Evolutionary conservation across 2,329 filamentous ascomycete genomes (phyloP), one percentile per base, ranked within the genome.

Genomic region (Clarireedia homoeocarpa): DNA sequence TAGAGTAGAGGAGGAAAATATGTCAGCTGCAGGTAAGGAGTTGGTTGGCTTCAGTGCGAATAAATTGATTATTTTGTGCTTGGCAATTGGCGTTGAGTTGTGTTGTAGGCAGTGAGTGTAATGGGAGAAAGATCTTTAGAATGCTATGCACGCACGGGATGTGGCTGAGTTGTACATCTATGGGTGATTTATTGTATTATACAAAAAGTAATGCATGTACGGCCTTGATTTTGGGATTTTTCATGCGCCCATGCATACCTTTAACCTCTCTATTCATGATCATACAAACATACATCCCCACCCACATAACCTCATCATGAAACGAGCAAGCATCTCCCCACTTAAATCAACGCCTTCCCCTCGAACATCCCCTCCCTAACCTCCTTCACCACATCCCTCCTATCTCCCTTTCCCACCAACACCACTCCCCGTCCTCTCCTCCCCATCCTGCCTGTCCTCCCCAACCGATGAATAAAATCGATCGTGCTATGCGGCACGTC

Each of bases 401-500:
- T 78, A 70, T 97, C 94, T 60, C 91, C 82, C 70, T 88, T 92
- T 59, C 91, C 92, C 1, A 96, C 89, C 38, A 99, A 75, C 27
- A 97, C 91, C 61, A 97, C 85, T 20, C 91, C 94, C 55, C 91
- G 80, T 15, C 94, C 94, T 69, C 94, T 81, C 59, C 91, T 82
- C 2, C 91, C 91, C 90, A 97, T 97, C 36, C 94, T 82, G 0
- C 94, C 94, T 1, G 94, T 90, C 56, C 94, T 82, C 15, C 94
- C 94, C 4, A 97, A 82, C 15, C 95, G 86, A 72, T 99, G 95
- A 67, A 99, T 96, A 67, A 99, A 99, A 71, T 99, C 95, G 58
- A 99, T 95, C 0, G 91, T 95, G 0, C 89, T 95, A 69, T 97
- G 92, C 4, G 94, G 94, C n/a, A 99, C 92, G 69, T 99, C 91